A percentile compares a stretch with the other conserved stretches of the same genome.
Conservation (phyloP, 768 basidiomycete genomes). For the Lactarius sp. region DNA sequence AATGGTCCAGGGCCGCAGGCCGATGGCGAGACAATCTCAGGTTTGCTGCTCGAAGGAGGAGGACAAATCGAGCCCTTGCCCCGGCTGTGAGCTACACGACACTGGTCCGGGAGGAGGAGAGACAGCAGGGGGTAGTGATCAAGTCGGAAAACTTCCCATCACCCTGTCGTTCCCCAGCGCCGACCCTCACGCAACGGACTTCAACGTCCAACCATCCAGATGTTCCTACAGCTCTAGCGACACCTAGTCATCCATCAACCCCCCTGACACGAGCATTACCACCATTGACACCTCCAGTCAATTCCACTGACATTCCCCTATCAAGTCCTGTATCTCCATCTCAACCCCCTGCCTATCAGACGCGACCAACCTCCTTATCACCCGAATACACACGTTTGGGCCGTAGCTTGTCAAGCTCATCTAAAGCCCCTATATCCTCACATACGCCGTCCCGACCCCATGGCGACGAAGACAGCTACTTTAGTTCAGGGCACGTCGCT, state of each 20-base stretch:
- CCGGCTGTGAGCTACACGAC: constrained; percentile 4
- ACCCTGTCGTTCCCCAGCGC: constrained; percentile 10
- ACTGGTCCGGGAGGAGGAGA: background rate
- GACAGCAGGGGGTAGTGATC: background rate
- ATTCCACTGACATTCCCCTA: background rate
- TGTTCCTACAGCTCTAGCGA: background rate
- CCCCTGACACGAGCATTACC: background rate
- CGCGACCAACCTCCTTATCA: background rate
- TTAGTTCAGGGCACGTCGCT: constrained; percentile 32
- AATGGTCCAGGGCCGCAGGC: constrained; percentile 61
- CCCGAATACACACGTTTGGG: constrained; percentile 2
- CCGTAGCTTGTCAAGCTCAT: background rate
- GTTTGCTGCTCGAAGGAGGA: constrained; percentile 54
- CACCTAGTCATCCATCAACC: constrained; percentile 1
- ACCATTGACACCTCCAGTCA: background rate
- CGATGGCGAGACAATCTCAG: constrained; percentile 65
- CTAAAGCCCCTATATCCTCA: constrained; percentile 9
- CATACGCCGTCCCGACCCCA: background rate
- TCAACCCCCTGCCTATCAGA: constrained; percentile 24
- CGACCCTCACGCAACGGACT: constrained; percentile 2
- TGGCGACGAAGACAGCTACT: background rate
- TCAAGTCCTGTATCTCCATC: background rate
- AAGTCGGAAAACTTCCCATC: background rate
- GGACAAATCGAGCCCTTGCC: constrained; percentile 30
- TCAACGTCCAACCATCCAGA: background rate